Evolutionary conservation across 371 early-diverging fungal genomes (phyloP).

Genomic region (Rhizomucor pusillus): DNA sequence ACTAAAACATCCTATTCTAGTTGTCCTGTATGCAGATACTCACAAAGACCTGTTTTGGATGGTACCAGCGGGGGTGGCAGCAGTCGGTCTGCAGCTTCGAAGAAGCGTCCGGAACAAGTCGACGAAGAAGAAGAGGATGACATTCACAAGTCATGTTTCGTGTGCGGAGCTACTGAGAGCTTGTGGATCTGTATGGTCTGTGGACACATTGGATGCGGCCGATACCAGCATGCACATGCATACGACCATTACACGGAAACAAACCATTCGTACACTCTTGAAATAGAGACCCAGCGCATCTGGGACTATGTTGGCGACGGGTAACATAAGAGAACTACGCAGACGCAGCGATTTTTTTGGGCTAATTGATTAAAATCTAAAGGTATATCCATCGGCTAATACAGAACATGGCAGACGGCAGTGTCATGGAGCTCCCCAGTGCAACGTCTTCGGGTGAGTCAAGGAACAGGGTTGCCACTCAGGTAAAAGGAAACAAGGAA

Average conservation of each 20-base stretch:
- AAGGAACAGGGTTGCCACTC: neutral
- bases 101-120: neutral
- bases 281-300: constrained; percentile 91
- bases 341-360: neutral
- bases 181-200: constrained; percentile 97
- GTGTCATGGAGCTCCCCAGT: constrained; percentile 85
- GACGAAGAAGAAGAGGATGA: constrained; percentile 15
- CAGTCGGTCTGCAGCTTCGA: neutral
- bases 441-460: constrained; percentile 12
- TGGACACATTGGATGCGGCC: constrained; percentile 83
- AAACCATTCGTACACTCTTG: constrained; percentile 86
- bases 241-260: constrained; percentile 79
- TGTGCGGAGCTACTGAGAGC: constrained; percentile 65
- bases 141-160: constrained; percentile 49
- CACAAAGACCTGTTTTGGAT: constrained; percentile 42
- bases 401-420: constrained; percentile 87
- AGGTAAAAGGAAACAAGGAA: neutral
- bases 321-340: neutral
- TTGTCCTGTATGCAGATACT: constrained; percentile 94
- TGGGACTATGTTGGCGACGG: constrained; percentile 97
- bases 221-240: constrained; percentile 82
- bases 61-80: neutral
- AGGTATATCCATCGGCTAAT: constrained; percentile 88
- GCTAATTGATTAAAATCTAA: neutral
- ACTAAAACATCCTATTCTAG: constrained; percentile 22